phyloP scores from a whole-genome alignment of 2,329 filamentous ascomycete genomes.

The Byssothecium circinans region DNA sequence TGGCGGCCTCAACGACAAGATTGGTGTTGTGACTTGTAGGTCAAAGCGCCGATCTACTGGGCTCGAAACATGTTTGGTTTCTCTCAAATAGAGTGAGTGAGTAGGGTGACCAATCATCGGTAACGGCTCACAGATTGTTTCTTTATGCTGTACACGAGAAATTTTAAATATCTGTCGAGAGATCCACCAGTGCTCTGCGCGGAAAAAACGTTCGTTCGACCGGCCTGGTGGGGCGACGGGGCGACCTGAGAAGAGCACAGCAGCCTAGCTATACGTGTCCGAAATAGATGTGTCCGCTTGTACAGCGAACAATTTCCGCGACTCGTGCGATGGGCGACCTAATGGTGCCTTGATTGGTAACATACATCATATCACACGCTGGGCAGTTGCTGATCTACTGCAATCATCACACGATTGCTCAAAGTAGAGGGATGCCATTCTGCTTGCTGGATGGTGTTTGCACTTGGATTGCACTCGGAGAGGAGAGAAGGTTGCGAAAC shows the following conservation, averaged over 20 bases:
- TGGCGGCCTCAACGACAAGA: not conserved
- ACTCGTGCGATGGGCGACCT: not conserved
- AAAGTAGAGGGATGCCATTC: not conserved
- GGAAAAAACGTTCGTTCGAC: too few relatives aligned
- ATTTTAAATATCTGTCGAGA: not conserved
- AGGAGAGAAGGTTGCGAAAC: not conserved
- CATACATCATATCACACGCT: not conserved
- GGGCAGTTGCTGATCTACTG: not conserved
- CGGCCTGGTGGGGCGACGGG: too few relatives aligned
- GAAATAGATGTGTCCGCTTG: not conserved
- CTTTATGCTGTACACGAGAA: constrained; percentile 5
- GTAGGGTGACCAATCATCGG: constrained; percentile 5
- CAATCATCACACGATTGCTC: not conserved
- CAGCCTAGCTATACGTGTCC: not conserved
- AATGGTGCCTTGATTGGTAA: not conserved
- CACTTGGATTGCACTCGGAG: not conserved
- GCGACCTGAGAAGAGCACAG: not conserved
- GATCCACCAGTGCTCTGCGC: not conserved
- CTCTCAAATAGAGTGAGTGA: constrained; percentile 11
- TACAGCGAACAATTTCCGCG: not conserved
- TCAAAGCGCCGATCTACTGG: constrained; percentile 12
- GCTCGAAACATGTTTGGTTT: constrained; percentile 36
- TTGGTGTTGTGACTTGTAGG: constrained; percentile 4
- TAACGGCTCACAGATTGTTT: constrained; percentile 9
- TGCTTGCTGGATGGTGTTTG: not conserved